These are phyloP conservation scores for Haberlea rhodopensis DNA, from an alignment of 257 asterid genomes.

Conservation along the genomic window DNA sequence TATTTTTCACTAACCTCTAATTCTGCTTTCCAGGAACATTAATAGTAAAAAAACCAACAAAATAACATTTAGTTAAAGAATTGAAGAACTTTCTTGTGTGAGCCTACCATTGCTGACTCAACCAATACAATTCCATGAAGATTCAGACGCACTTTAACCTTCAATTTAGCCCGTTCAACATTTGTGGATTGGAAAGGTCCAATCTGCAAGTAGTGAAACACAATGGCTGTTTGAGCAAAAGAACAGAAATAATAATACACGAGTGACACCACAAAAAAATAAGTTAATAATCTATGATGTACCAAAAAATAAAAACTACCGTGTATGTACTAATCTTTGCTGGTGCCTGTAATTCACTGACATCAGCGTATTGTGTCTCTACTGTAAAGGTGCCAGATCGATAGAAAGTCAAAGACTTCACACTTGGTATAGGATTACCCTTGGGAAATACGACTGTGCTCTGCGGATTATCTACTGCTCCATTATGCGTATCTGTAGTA, in stretches of 20 bases:
- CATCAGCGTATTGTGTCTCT: conserved; percentile 73
- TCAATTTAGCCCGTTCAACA: conserved; percentile 66
- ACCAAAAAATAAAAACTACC: conserved; percentile 45
- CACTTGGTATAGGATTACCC: conserved; percentile 81
- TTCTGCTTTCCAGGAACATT: not conserved
- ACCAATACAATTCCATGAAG: conserved; percentile 80
- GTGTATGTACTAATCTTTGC: conserved; percentile 79
- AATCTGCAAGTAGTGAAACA: conserved; percentile 53
- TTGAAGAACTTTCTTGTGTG: not conserved
- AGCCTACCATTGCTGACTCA: conserved; percentile 73
- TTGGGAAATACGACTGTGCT: conserved; percentile 78
- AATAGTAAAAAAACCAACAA: not conserved
- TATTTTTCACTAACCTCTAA: not conserved
- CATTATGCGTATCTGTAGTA: too few species aligned
- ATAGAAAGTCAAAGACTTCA: conserved; percentile 78
- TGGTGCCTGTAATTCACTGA: conserved; percentile 67
- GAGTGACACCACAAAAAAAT: too few species aligned
- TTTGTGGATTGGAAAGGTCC: conserved; percentile 74
- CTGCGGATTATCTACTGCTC: conserved; percentile 57
- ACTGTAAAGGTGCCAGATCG: conserved; percentile 64
- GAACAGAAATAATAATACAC: too few species aligned
- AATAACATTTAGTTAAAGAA: too few species aligned
- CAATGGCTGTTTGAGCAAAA: conserved; percentile 7
- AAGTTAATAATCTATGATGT: too few species aligned
- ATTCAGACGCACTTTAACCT: conserved; percentile 72